Conservation (phyloP, 192 early-diverging fungal species). For the Coemansia sp. region DNA sequence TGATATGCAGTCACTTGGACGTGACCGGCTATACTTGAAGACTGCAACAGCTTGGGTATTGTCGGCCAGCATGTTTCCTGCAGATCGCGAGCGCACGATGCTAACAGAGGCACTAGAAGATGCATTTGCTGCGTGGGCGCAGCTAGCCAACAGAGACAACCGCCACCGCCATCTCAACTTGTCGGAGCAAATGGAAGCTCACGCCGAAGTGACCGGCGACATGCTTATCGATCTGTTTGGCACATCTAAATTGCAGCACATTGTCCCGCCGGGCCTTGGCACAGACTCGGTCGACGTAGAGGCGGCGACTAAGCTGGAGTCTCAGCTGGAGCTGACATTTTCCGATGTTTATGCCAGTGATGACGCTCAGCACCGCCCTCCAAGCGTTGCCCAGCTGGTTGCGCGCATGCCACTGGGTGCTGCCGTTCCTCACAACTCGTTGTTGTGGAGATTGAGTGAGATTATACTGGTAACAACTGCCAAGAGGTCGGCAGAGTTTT, state of each 20-base stretch:
- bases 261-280: conserved; percentile 18
- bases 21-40: conserved; percentile 36
- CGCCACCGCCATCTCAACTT: conserved; percentile 32
- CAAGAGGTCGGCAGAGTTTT: conserved; percentile 38
- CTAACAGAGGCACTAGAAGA: conserved; percentile 45
- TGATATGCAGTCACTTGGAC: conserved; percentile 21
- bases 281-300: background rate
- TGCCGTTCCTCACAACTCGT: conserved; percentile 36
- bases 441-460: conserved; percentile 49
- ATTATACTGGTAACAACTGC: conserved; percentile 36
- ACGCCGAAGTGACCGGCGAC: conserved; percentile 36
- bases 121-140: conserved; percentile 45
- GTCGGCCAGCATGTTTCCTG: conserved; percentile 32
- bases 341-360: conserved; percentile 13
- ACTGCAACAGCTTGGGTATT: conserved; percentile 37
- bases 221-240: conserved; percentile 49
- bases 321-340: conserved; percentile 13
- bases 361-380: background rate
- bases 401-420: conserved; percentile 38
- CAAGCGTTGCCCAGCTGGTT: conserved; percentile 21
- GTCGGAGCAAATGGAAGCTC: conserved; percentile 39
- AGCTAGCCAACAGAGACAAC: conserved; percentile 14
- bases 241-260: conserved; percentile 7
- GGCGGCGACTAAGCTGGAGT: conserved; percentile 1
- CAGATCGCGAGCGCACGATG: conserved; percentile 44